Evolutionary conservation across 345 rosid genomes (phyloP).

Genomic region (Melaleuca quinquenervia): DNA sequence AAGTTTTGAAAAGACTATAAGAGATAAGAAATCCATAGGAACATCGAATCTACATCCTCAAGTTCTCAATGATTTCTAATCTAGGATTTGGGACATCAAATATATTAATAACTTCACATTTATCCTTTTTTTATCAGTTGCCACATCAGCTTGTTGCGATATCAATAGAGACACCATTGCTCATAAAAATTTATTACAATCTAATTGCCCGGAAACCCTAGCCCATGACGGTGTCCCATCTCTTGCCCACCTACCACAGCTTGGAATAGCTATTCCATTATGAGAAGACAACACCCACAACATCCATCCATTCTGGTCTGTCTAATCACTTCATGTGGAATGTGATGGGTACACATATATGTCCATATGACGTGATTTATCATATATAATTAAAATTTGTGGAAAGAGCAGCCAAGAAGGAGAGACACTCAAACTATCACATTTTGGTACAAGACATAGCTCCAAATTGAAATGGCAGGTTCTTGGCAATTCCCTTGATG

Average conservation of each 20-base stretch:
- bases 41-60: background rate
- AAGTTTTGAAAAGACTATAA: background rate
- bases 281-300: background rate
- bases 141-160: background rate
- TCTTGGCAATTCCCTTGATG: background rate
- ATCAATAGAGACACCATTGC: background rate
- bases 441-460: background rate
- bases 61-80: background rate
- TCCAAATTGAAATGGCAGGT: background rate
- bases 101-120: background rate
- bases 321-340: background rate
- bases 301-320: background rate
- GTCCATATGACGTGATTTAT: background rate
- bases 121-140: background rate
- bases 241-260: background rate
- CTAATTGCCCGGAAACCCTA: background rate
- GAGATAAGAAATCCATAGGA: background rate
- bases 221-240: constrained; percentile 5
- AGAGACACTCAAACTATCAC: background rate
- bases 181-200: background rate
- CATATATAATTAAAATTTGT: background rate
- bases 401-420: background rate
- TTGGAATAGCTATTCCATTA: background rate
- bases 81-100: background rate
- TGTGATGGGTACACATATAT: background rate